Evolutionary conservation across 2,329 filamentous ascomycete species (phyloP), one percentile per base, ranked within the genome.

Genomic region (Alternaria tenuissima): DNA sequence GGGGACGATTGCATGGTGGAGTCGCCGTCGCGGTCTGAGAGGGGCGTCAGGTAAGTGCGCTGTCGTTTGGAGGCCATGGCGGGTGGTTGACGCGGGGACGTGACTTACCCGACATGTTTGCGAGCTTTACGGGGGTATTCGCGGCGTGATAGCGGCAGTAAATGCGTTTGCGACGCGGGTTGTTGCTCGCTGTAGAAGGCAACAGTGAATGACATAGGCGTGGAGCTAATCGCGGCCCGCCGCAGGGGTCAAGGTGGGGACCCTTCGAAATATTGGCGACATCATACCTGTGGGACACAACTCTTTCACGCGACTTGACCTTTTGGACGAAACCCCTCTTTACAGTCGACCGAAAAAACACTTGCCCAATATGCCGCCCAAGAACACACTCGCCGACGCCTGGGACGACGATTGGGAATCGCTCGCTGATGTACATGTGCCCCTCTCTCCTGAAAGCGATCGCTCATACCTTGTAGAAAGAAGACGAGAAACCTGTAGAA

Each of bases 321-420:
- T 26, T 30, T 28, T 36, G 18, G 24, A 38, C 18, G 1, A 7
- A 36, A 4, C 34, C 44, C 5, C 14, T 32, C 28, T 44, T 24
- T 44, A 22, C 22, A 18, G 1, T 16, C 36, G 12, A 3, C 52
- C 18, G 36, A 7, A n/a, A 44, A 20, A 30, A 38, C 30, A 30
- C 16, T 12, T 9, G 47, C 61, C 66, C 69, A 58, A 24, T 12
- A 74, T 75, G 72, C 59, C 71, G 20, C 59, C 71, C 14, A 80
- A 83, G 69, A 65, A 68, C 48, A 79, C 78, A 22, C 78, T 90
- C 20, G 73, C 72, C 8, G 75, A 75, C 77, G 94, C 93, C 20
- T 97, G 94, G 94, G 93, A 94, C 65, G 89, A 96, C 70, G 92
- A 97, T 73, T 98, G 94, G 93, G 92, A 94, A 76, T 81, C 83